phyloP scores from a whole-genome alignment of 139 green algal genomes.

The Micractinium conductrix region DNA sequence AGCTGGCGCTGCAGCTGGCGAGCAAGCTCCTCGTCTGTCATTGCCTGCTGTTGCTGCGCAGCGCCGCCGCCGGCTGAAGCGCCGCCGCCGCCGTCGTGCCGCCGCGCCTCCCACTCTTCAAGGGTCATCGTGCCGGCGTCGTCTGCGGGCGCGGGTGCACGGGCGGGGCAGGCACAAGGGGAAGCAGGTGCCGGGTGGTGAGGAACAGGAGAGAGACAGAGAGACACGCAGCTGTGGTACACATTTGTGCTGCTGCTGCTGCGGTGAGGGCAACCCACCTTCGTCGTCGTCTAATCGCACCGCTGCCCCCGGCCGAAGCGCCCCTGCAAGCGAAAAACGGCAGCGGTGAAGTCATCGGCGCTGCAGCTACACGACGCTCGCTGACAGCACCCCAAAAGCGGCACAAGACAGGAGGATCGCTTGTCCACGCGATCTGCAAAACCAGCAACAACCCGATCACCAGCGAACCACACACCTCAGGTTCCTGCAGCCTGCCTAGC shows the following conservation, averaged over 20 bases:
- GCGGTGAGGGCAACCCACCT: neutral
- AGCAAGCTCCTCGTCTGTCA: conserved; percentile 38
- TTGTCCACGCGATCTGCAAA: too few species aligned
- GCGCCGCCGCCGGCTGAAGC: neutral
- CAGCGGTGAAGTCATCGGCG: neutral
- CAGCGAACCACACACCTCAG: neutral
- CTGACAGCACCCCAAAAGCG: neutral
- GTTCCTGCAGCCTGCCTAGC: conserved; percentile 31
- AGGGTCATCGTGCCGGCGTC: conserved; percentile 51
- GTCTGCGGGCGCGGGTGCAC: neutral
- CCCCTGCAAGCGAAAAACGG: neutral
- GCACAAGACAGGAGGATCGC: neutral
- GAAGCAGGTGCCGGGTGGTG: too few species aligned
- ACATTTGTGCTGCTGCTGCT: neutral
- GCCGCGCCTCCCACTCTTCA: conserved; percentile 59
- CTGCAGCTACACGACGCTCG: neutral
- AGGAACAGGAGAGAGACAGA: neutral
- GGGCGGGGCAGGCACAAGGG: too few species aligned
- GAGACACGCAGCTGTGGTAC: neutral
- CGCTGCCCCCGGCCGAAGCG: conserved; percentile 22
- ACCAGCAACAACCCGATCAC: neutral
- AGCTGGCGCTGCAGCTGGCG: conserved; percentile 37
- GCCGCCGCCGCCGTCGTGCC: neutral
- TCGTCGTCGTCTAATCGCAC: conserved; percentile 39
- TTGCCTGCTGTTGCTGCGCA: neutral